Evolutionary conservation across 352 stramenopile genomes (phyloP).

Genomic region (Pythium plurisporium): DNA sequence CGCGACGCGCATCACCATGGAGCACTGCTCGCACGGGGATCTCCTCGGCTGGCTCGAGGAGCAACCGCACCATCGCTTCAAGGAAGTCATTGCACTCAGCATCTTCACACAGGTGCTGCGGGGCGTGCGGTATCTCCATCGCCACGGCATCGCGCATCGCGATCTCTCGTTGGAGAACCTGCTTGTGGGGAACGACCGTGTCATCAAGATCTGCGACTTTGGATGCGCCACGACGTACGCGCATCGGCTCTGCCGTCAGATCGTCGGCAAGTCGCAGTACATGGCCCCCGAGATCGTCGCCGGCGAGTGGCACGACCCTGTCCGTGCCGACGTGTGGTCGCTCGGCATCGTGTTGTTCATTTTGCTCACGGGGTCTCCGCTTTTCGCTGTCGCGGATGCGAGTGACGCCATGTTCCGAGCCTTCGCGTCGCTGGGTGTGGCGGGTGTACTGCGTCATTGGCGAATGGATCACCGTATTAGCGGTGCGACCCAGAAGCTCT

Average conservation of each 20-base stretch:
- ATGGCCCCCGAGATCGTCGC: conserved; percentile 23
- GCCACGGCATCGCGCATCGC: conserved; percentile 14
- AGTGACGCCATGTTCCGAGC: not conserved
- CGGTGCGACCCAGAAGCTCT: conserved; percentile 3
- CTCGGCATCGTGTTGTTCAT: conserved; percentile 69
- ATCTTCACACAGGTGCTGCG: conserved; percentile 3
- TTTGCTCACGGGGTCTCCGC: conserved; percentile 57
- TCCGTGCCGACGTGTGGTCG: conserved; percentile 47
- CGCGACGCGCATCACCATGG: too few species aligned
- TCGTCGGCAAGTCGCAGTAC: conserved; percentile 25
- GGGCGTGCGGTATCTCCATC: conserved; percentile 16
- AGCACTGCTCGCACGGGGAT: not conserved
- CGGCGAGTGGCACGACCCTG: conserved; percentile 16
- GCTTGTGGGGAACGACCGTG: not conserved
- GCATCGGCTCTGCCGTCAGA: not conserved
- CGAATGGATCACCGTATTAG: not conserved
- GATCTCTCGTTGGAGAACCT: conserved; percentile 21
- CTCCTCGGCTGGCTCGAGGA: conserved; percentile 1
- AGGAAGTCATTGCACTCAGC: not conserved
- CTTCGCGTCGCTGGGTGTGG: conserved; percentile 1
- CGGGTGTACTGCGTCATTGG: conserved; percentile 8
- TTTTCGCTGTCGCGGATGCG: conserved; percentile 9
- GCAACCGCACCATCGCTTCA: conserved; percentile 2
- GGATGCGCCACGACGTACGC: conserved; percentile 8
- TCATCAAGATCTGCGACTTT: conserved; percentile 25